Conservation (phyloP, 305 asterid genomes). For the Petunia hybrid region DNA sequence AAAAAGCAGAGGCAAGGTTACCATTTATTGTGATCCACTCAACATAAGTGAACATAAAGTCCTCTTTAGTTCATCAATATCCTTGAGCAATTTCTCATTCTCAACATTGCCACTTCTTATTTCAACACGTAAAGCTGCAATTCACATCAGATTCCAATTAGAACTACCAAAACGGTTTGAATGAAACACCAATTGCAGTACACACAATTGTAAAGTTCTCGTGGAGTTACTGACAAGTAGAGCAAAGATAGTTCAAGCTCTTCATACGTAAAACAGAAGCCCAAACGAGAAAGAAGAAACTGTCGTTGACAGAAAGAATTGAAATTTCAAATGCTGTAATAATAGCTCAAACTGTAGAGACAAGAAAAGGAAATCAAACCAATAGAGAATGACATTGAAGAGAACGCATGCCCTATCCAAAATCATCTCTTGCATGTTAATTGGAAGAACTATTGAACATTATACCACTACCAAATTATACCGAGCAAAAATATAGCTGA, state of each 20-base stretch:
- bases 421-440: background rate
- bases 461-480: background rate
- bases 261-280: background rate
- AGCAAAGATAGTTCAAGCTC: background rate
- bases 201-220: background rate
- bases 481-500: background rate
- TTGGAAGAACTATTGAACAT: background rate
- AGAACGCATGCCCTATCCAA: too few relatives aligned
- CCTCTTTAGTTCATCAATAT: constrained; percentile 47
- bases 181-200: background rate
- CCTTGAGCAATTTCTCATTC: constrained; percentile 48
- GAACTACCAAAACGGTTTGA: background rate
- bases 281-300: background rate
- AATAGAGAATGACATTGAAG: too few relatives aligned
- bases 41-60: constrained; percentile 45
- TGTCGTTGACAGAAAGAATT: too few relatives aligned
- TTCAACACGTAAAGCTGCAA: constrained; percentile 49
- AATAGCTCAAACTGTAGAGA: too few relatives aligned
- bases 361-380: too few relatives aligned
- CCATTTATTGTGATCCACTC: constrained; percentile 30
- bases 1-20: constrained; percentile 13
- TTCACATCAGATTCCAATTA: constrained; percentile 16
- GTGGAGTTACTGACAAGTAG: background rate
- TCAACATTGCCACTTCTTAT: constrained; percentile 40
- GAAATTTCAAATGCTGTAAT: too few relatives aligned